Evolutionary conservation across 176 grass and related monocot species (phyloP), one percentile per base, ranked within the genome.

Genomic region (Ensete glaucum): DNA sequence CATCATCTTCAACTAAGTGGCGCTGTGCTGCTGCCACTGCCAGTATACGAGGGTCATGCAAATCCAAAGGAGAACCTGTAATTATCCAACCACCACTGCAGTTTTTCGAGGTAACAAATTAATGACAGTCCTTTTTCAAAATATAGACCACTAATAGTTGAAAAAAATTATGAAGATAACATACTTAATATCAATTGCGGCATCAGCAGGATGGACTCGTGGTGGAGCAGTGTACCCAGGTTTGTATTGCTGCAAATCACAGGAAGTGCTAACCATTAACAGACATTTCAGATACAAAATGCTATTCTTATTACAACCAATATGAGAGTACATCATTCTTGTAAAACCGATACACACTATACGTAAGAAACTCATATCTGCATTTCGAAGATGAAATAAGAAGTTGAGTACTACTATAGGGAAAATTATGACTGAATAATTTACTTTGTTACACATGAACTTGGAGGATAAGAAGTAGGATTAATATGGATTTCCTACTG

Each of bases 181-280:
- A 19, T 90, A 78, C 94, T 84, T 93, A 81, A 97, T 89, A 78
- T 91, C 94, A 11, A 97, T 97, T 63, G 94, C 85, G 68, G 94
- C 93, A 76, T 97, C 94, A 66, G 93, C 90, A 78, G 89, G 82
- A 77, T 87, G 76, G 43, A 67, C 22, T 70, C 77, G 89, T 54
- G 94, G 88, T 85, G 94, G 85, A 82, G 90, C 85, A 66, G 88
- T 89, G 52, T 97, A 97, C 5, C 90, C 88, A 85, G 89, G 80
- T 76, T 90, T 91, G 56, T 97, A 97, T 52, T 84, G 82, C 94
- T 97, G 68, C 60, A 70, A 60, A 64, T 63, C 34, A 59, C 58
- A 77, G 9, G 7, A 34, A 14, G 26, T 17, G 16, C 34, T n/a
- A 70, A 67, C 34, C 34, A 43, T 43, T 43, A 43, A 43, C 34